Base-by-base conservation (phyloP, 106 monocot species). In the Chionographis japonica region DNA sequence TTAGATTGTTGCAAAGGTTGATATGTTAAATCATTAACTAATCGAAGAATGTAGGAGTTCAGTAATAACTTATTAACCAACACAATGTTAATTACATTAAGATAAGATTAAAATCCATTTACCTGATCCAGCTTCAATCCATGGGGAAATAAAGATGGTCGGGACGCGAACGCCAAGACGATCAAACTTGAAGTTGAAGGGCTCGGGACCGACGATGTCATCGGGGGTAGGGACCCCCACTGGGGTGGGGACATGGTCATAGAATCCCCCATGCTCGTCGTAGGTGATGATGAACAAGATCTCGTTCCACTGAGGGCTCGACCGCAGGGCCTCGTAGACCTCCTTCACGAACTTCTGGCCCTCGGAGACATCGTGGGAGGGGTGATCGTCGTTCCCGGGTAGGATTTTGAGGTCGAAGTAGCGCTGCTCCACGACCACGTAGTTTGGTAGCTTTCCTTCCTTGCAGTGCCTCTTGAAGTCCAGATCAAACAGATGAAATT, bases 251-350 rank as follows among this genome's bases (percentile, higher is more conserved):
- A 95, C 91, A 65, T 95, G 95, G 65, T 95, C 95, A 58, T 72
- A 95, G 84, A 95, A 95, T 2, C 95, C 95, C 4, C 92, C 95
- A 53, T 95, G 95, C 70, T 95, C 92, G 63, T 95, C 95, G 62
- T 92, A 95, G 67, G 78, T 88, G 71, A 92, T 74, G 58, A 95
- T 51, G 59, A 95, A 77, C 54, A 95, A 54, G 39, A 89, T 82
- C 76, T 95, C 78, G 20, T 95, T 80, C 95, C 95, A 95, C 72
- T 92, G 91, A 0, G 89, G 95, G 60, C 89, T 82, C 10, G 89
- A 89, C 7, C 95, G 70, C 43, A 95, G 77, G 7, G 95, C 91
- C 77, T 95, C 91, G 71, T 95, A 95, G 36, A 95, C 86, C 65
- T 86, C 86, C 74, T 92, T 91, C 8, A 95, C 78, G 19, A 95